A percentile compares a stretch with the other conserved stretches of the same genome.
These are phyloP conservation scores for Neurospora terricola DNA, from an alignment of 495 filamentous ascomycete species.

Conservation along the genomic window DNA sequence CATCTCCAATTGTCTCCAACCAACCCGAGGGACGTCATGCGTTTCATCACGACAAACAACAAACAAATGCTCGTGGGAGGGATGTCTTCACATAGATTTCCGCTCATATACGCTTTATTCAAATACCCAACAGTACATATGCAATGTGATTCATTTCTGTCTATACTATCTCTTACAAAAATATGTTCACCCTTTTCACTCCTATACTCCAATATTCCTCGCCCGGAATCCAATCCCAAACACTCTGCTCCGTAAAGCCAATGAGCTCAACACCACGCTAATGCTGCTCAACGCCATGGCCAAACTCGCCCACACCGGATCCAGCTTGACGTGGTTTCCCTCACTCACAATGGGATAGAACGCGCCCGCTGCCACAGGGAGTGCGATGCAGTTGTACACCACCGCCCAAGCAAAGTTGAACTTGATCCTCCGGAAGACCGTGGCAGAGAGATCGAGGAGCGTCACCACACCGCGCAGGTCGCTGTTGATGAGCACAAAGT, in stretches of 20 bases:
- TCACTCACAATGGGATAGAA: slow-evolving; percentile 59
- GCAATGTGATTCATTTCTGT: too few relatives aligned
- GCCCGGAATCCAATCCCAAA: slow-evolving; percentile 40
- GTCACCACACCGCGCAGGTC: slow-evolving; percentile 61
- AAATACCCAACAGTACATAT: too few relatives aligned
- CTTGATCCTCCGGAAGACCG: slow-evolving; percentile 68
- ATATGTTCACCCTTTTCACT: not conserved
- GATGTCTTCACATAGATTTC: too few relatives aligned
- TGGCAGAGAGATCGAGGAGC: slow-evolving; percentile 57
- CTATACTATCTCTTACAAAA: not conserved
- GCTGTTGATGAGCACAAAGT: slow-evolving; percentile 75
- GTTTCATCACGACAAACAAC: not conserved
- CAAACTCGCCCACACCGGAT: slow-evolving; percentile 75
- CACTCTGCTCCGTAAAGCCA: slow-evolving; percentile 47
- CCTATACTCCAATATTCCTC: slow-evolving; percentile 10
- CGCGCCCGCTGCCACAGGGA: slow-evolving; percentile 79
- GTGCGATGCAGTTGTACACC: slow-evolving; percentile 68
- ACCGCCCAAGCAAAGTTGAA: slow-evolving; percentile 86
- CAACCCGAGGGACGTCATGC: not conserved
- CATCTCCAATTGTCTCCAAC: not conserved
- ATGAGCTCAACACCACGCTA: slow-evolving; percentile 65
- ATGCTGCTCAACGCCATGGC: slow-evolving; percentile 84
- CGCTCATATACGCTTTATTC: too few relatives aligned
- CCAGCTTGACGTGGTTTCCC: slow-evolving; percentile 45
- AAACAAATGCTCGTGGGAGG: not conserved